Evolutionary conservation across 139 green algal genomes (phyloP).

Genomic region (Closterium sp.): DNA sequence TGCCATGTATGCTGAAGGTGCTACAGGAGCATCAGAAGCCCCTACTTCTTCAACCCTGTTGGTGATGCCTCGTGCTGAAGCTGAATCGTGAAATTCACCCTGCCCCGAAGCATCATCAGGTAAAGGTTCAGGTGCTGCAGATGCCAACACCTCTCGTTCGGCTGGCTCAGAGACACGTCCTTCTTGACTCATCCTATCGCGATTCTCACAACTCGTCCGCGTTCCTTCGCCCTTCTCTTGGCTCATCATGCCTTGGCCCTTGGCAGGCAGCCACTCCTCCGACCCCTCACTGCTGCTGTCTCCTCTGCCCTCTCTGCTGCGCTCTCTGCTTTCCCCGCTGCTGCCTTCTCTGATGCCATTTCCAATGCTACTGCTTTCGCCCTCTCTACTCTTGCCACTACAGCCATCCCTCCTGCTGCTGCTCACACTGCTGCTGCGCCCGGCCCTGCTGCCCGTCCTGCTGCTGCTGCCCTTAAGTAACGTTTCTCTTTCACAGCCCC

Average conservation of each 20-base stretch:
- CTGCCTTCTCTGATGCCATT: background rate
- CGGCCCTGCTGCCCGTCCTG: too few species aligned
- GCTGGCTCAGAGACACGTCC: background rate
- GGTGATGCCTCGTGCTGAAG: background rate
- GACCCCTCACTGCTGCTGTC: background rate
- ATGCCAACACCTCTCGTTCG: background rate
- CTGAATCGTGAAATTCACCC: background rate
- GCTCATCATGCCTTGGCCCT: background rate
- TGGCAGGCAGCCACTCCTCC: background rate
- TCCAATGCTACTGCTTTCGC: background rate
- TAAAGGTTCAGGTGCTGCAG: background rate
- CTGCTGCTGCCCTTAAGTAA: too few species aligned
- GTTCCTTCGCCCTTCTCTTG: background rate
- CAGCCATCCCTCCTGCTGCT: too few species aligned
- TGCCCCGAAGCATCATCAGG: background rate
- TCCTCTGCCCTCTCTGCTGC: background rate
- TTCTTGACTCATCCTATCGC: background rate
- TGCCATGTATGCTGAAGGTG: background rate
- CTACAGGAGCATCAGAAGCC: background rate
- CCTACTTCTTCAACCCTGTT: background rate
- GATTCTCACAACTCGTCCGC: background rate
- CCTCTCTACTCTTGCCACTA: background rate
- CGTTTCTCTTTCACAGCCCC: too few species aligned
- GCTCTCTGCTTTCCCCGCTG: background rate
- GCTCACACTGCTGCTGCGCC: too few species aligned